A percentile compares a stretch with the other conserved stretches of the same genome.
phyloP scores from a whole-genome alignment of 2,329 filamentous ascomycete species.

The Fusarium aywerte region DNA sequence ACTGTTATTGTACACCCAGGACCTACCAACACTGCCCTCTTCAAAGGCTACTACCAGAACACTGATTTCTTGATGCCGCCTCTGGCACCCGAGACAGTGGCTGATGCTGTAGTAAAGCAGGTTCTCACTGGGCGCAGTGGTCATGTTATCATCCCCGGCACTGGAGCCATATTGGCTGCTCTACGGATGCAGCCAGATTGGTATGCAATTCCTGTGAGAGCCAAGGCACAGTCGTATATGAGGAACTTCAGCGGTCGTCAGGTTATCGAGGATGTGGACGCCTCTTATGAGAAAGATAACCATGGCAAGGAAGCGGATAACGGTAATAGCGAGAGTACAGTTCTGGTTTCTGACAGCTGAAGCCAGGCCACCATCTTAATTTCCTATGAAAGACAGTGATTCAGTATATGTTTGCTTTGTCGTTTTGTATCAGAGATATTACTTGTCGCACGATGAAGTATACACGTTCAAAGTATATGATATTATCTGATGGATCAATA shows the following conservation, averaged over 20 bases:
- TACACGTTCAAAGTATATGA: background rate
- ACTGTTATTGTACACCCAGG: slow-evolving; percentile 73
- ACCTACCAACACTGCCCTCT: slow-evolving; percentile 52
- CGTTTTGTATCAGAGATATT: background rate
- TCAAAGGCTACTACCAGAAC: slow-evolving; percentile 66
- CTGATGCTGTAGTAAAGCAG: slow-evolving; percentile 60
- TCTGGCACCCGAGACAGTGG: slow-evolving; percentile 55
- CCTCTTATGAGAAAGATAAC: slow-evolving; percentile 48
- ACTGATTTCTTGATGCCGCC: slow-evolving; percentile 50
- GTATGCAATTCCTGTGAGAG: slow-evolving; percentile 66
- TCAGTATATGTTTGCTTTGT: background rate
- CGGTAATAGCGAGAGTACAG: slow-evolving; percentile 50
- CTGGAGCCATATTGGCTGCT: slow-evolving; percentile 54
- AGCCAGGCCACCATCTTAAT: background rate
- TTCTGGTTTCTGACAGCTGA: slow-evolving; percentile 50
- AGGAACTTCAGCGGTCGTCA: slow-evolving; percentile 58
- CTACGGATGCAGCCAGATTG: slow-evolving; percentile 69
- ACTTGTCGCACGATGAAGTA: background rate
- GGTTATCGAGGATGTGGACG: slow-evolving; percentile 59
- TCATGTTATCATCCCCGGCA: slow-evolving; percentile 59
- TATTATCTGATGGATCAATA: background rate
- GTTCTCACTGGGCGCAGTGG: slow-evolving; percentile 61
- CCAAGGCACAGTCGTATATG: slow-evolving; percentile 56
- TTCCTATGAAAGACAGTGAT: background rate
- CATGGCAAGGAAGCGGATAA: slow-evolving; percentile 35